phyloP scores from a whole-genome alignment of 139 green algal genomes.

The Raphidocelis subcapitata region DNA sequence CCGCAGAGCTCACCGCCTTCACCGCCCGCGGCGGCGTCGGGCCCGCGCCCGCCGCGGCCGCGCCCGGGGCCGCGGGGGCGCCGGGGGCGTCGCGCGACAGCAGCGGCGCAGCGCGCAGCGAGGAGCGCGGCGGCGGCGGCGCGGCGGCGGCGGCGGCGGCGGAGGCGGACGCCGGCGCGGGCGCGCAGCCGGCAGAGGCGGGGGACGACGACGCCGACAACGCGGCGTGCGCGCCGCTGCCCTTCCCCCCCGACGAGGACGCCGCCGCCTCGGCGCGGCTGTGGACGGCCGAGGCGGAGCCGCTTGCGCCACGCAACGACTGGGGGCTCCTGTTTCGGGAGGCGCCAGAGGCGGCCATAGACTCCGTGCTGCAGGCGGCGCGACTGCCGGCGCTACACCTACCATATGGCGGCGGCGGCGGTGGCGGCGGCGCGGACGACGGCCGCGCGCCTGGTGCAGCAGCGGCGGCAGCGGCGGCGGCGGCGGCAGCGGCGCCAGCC shows the following conservation, averaged over 20 bases:
- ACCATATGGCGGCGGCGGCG: constrained; percentile 18
- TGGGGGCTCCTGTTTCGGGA: constrained; percentile 23
- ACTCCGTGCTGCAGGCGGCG: constrained; percentile 13
- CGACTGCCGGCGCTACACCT: constrained; percentile 14
- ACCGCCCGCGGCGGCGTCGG: background rate
- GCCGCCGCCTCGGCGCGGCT: constrained; percentile 5
- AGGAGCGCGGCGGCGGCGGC: background rate
- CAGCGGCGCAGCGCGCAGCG: background rate
- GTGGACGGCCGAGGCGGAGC: constrained; percentile 3
- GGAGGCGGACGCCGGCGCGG: too few relatives aligned
- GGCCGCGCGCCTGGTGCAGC: background rate
- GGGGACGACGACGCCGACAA: too few relatives aligned
- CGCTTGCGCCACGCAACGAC: background rate
- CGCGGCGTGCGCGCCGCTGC: background rate
- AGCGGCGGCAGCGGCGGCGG: background rate
- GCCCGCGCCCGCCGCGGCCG: background rate
- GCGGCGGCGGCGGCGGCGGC: background rate
- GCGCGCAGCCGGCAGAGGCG: too few relatives aligned
- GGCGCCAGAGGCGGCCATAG: constrained; percentile 20
- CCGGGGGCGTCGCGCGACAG: background rate
- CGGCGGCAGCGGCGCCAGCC: background rate
- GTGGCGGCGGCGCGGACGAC: too few relatives aligned
- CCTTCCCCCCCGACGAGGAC: constrained; percentile 8
- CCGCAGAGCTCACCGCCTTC: background rate
- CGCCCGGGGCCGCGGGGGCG: background rate